Percentiles rank a stretch among this genome's conserved stretches.
Conservation (phyloP, 345 rosid species). For the Anastatica hierochuntica region DNA sequence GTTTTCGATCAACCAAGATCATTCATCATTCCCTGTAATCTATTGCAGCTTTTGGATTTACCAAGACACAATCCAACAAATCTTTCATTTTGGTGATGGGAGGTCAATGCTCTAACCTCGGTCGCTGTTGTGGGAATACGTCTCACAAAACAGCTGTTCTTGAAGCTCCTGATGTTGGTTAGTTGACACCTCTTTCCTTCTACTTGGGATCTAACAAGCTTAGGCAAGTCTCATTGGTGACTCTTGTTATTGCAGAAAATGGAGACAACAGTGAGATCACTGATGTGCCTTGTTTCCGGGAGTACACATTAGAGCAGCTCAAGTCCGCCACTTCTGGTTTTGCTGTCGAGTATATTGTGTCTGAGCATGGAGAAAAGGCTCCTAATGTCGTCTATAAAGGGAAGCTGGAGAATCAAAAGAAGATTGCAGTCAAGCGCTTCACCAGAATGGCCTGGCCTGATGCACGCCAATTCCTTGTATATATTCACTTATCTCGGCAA, state of each 20-base stretch:
- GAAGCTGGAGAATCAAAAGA: slow-evolving; percentile 59
- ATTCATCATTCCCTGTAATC: too few species aligned
- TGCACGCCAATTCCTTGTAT: slow-evolving; percentile 61
- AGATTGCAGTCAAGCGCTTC: slow-evolving; percentile 86
- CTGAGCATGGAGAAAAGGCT: slow-evolving; percentile 91
- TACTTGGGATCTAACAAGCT: slow-evolving; percentile 1
- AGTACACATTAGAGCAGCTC: slow-evolving; percentile 62
- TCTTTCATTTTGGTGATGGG: slow-evolving; percentile 32
- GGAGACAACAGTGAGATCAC: slow-evolving; percentile 36
- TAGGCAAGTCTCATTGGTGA: neutral
- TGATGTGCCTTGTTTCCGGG: slow-evolving; percentile 43
- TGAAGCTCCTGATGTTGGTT: slow-evolving; percentile 60
- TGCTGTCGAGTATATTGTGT: slow-evolving; percentile 80
- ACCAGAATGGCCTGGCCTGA: slow-evolving; percentile 93
- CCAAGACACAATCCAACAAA: too few species aligned
- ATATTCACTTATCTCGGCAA: too few species aligned
- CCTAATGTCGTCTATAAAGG: slow-evolving; percentile 90
- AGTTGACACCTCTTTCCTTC: too few species aligned
- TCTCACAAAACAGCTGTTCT: slow-evolving; percentile 59
- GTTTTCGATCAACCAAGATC: too few species aligned
- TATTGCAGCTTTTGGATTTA: too few species aligned
- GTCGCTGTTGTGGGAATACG: slow-evolving; percentile 45
- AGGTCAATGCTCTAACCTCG: slow-evolving; percentile 46
- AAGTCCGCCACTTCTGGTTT: slow-evolving; percentile 78
- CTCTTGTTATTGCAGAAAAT: slow-evolving; percentile 30